Evolutionary conservation across 1,284 basidiomycete genomes (phyloP), one percentile per base, ranked within the genome.

Genomic region (Tilletia setariae): DNA sequence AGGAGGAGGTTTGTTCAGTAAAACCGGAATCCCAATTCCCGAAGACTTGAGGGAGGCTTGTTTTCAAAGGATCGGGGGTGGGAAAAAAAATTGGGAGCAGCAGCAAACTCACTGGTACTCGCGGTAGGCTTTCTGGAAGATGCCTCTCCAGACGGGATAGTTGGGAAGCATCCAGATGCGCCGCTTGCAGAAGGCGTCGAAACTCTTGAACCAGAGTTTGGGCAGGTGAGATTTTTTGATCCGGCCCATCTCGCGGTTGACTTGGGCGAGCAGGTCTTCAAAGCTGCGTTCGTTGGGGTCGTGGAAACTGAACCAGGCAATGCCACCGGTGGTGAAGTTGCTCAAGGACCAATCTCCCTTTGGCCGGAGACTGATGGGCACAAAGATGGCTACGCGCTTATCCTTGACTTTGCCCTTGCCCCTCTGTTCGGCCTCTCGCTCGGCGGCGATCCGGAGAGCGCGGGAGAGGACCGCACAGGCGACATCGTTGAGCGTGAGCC

Each of bases 401-500:
- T 81, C 80, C 62, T 71, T 73, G 68, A 78, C 73, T 16, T 68
- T 40, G n/a, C n/a, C n/a, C 16, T 42, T 67, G 25, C 71, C 65
- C 21, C 53, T 23, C 56, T 61, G 66, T 7, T 70, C 69, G n/a
- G 67, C 67, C 9, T 75, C 71, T 6, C 73, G 69, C 64, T 78
- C 75, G 2, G 79, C 75, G n/a, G 78, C 78, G 65, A 78, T 74
- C 28, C 75, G 71, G 51, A 82, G 74, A 1, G 78, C 79, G n/a
- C 77, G 73, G 8, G 74, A 70, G 2, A 82, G 70, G 30, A 82
- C 75, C 67, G 79, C 80, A 28, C 79, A 69, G 2, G 80, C 79
- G 1, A 82, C 79, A 44, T 82, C 80, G 65, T 82, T 82, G 46
- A 82, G 73, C 28, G 79, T 79, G 4, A 82, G 68, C 51, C 77